phyloP scores from a whole-genome alignment of 1,284 basidiomycete genomes.

The Xerocomus nothofagi region DNA sequence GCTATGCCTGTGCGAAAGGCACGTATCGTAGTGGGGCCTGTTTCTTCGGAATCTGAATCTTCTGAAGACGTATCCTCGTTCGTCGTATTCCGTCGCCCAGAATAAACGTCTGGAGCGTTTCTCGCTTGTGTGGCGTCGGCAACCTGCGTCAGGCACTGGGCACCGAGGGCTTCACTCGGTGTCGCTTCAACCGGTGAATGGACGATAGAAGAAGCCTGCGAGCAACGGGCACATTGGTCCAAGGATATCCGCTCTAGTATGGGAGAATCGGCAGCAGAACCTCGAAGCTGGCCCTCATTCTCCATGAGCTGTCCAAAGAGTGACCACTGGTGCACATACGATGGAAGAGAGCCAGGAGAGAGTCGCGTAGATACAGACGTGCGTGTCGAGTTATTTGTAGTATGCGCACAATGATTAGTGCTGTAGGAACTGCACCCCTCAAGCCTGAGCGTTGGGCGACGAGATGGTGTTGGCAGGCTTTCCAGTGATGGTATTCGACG shows the following conservation, averaged over 20 bases:
- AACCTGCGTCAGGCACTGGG: neutral
- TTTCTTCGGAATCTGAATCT: slow-evolving; percentile 27
- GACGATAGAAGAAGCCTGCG: slow-evolving; percentile 1
- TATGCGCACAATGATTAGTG: neutral
- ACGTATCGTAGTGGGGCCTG: slow-evolving; percentile 9
- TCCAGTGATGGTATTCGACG: slow-evolving; percentile 19
- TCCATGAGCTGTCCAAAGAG: slow-evolving; percentile 73
- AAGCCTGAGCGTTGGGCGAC: slow-evolving; percentile 5
- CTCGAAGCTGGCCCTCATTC: slow-evolving; percentile 49
- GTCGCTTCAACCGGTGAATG: slow-evolving; percentile 24
- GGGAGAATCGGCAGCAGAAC: slow-evolving; percentile 11
- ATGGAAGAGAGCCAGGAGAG: neutral
- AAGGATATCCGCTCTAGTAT: slow-evolving; percentile 7
- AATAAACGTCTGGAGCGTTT: neutral
- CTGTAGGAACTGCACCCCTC: slow-evolving; percentile 21
- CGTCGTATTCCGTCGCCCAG: neutral
- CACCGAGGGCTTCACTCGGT: neutral
- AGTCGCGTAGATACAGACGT: neutral
- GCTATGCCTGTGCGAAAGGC: slow-evolving; percentile 3
- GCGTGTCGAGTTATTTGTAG: slow-evolving; percentile 3
- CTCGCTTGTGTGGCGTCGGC: neutral
- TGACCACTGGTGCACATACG: slow-evolving; percentile 52
- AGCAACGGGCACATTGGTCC: slow-evolving; percentile 4
- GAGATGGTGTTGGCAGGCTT: neutral
- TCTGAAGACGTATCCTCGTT: slow-evolving; percentile 24